Percentiles rank a stretch among this genome's conserved stretches.
phyloP scores from a whole-genome alignment of 345 rosid genomes.

The Heritiera fomes region DNA sequence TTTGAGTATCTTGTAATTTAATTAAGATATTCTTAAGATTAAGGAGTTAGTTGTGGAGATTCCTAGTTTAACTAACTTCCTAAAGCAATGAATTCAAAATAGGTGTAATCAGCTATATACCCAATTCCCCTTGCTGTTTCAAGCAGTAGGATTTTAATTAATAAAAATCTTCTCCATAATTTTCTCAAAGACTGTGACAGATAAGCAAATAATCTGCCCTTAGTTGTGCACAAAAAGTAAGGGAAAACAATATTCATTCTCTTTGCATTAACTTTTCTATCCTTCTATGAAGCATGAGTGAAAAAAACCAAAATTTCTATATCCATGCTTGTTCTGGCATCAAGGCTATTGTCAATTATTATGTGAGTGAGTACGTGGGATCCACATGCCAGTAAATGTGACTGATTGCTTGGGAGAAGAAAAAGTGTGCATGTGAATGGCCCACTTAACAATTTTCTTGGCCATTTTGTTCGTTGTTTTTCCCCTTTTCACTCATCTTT shows the following conservation, averaged over 20 bases:
- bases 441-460: not conserved
- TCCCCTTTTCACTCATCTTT: not conserved
- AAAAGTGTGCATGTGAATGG: not conserved
- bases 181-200: no score
- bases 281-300: not conserved
- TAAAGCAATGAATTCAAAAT: no score
- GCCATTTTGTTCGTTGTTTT: not conserved
- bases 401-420: not conserved
- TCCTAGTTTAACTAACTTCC: no score
- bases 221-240: not conserved
- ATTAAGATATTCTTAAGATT: no score
- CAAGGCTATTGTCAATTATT: not conserved
- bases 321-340: not conserved
- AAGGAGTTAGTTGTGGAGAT: no score
- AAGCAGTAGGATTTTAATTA: no score
- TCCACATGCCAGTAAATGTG: not conserved
- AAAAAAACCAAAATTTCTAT: not conserved
- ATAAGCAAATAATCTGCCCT: not conserved
- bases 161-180: no score
- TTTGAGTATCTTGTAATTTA: no score
- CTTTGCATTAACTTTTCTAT: not conserved
- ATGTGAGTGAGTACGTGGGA: not conserved
- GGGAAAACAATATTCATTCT: not conserved
- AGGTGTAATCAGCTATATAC: no score
- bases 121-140: no score